Percentiles rank a stretch among this genome's conserved stretches.
phyloP scores from a whole-genome alignment of 495 filamentous ascomycete genomes.

The Penicillium ochrochloron region DNA sequence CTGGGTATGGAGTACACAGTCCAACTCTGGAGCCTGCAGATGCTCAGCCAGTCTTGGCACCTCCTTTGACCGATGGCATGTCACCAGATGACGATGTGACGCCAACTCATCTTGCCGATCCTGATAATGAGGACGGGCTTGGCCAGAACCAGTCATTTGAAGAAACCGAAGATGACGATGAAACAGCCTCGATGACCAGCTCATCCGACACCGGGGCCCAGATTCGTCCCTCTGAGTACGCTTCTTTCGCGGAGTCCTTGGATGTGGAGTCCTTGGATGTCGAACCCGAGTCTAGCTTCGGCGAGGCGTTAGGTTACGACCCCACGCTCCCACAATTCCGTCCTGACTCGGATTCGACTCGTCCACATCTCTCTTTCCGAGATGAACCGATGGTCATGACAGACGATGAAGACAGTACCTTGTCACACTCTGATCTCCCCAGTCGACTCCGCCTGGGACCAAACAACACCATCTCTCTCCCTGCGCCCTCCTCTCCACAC shows the following conservation, averaged over 20 bases:
- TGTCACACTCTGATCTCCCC: slow-evolving; percentile 29
- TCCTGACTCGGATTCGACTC: slow-evolving; percentile 47
- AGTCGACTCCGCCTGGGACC: slow-evolving; percentile 40
- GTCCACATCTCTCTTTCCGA: slow-evolving; percentile 24
- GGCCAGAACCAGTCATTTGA: slow-evolving; percentile 22
- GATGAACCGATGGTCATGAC: slow-evolving; percentile 16
- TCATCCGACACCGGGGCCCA: slow-evolving; percentile 23
- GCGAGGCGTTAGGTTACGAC: slow-evolving; percentile 48
- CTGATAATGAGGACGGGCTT: slow-evolving; percentile 20
- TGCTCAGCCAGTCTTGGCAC: slow-evolving; percentile 31
- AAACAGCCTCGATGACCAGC: slow-evolving; percentile 22
- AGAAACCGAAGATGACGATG: slow-evolving; percentile 24
- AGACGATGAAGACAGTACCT: slow-evolving; percentile 6
- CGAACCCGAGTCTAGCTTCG: slow-evolving; percentile 17
- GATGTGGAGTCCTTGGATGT: slow-evolving; percentile 20
- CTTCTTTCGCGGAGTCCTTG: slow-evolving; percentile 22
- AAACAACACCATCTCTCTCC: slow-evolving; percentile 40
- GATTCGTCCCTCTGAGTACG: slow-evolving; percentile 22
- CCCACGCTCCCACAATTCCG: slow-evolving; percentile 75
- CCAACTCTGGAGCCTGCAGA: slow-evolving; percentile 26
- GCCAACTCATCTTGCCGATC: slow-evolving; percentile 34
- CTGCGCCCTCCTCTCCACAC: slow-evolving; percentile 40
- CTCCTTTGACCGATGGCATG: slow-evolving; percentile 25
- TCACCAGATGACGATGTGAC: slow-evolving; percentile 33
- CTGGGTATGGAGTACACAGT: slow-evolving; percentile 53